phyloP scores from a whole-genome alignment of 1,284 basidiomycete genomes.

The Leucoagaricus sp. region DNA sequence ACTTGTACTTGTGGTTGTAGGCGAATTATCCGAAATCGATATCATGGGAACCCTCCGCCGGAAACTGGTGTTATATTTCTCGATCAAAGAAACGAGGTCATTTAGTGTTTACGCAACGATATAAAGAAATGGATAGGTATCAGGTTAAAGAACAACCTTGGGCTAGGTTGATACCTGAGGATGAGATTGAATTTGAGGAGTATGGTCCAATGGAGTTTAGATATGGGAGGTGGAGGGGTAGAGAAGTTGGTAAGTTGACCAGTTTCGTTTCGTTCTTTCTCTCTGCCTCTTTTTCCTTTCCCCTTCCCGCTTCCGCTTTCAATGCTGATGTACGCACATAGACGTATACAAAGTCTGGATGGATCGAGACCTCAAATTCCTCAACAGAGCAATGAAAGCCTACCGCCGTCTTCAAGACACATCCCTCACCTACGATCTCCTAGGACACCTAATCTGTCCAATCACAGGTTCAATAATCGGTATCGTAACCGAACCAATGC shows the following conservation, averaged over 20 bases:
- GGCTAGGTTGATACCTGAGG: constrained; percentile 1
- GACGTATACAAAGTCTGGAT: constrained; percentile 4
- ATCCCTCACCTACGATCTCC: constrained; percentile 5
- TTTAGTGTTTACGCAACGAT: neutral
- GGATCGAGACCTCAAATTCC: neutral
- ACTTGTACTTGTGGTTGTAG: too few species aligned
- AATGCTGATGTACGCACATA: neutral
- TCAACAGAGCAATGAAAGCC: constrained; percentile 11
- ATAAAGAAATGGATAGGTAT: neutral
- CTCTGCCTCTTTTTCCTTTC: neutral
- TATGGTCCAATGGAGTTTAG: neutral
- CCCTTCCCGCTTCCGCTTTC: neutral
- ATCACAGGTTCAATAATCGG: neutral
- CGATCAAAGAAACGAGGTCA: neutral
- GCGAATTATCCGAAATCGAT: too few species aligned
- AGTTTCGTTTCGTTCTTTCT: neutral
- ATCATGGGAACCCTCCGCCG: neutral
- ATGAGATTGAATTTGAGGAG: constrained; percentile 4
- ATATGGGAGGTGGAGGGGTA: constrained; percentile 5
- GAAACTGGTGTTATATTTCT: constrained; percentile 1
- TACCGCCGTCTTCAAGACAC: constrained; percentile 8
- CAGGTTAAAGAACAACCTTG: neutral
- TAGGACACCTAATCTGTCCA: constrained; percentile 7
- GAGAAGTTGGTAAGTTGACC: constrained; percentile 8
- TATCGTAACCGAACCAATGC: constrained; percentile 7